A percentile compares a stretch with the other conserved stretches of the same genome.
phyloP scores from a whole-genome alignment of 768 basidiomycete genomes.

The Pluteus cervinus region DNA sequence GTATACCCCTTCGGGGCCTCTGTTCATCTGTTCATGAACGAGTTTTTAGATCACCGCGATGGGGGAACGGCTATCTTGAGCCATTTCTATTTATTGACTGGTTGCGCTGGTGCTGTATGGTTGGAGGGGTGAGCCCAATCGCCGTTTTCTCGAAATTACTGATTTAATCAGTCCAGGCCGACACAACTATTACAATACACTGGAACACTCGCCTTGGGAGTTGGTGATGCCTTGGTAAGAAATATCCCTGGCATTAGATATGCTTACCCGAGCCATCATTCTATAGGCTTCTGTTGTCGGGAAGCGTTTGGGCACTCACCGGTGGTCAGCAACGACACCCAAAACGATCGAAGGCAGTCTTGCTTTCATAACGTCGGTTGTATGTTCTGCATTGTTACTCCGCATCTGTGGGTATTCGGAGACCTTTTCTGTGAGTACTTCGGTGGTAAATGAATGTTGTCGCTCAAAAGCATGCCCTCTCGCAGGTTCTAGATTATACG shows the following conservation, averaged over 20 bases:
- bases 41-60: slow-evolving; percentile 94
- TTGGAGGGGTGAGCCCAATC: slow-evolving; percentile 71
- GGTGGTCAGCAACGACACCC: slow-evolving; percentile 78
- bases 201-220: slow-evolving; percentile 82
- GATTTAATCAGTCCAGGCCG: slow-evolving; percentile 23
- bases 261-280: background rate
- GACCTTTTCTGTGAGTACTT: slow-evolving; percentile 65
- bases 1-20: slow-evolving; percentile 92
- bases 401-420: slow-evolving; percentile 66
- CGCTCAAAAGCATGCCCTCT: slow-evolving; percentile 1
- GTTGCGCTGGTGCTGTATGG: slow-evolving; percentile 93
- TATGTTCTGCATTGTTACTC: slow-evolving; percentile 63
- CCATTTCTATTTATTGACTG: slow-evolving; percentile 95
- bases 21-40: slow-evolving; percentile 94
- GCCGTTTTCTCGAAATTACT: slow-evolving; percentile 3
- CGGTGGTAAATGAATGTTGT: background rate
- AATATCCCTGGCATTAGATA: background rate
- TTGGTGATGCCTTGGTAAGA: slow-evolving; percentile 90
- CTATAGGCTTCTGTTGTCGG: slow-evolving; percentile 90
- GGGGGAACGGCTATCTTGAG: slow-evolving; percentile 93
- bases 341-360: slow-evolving; percentile 92
- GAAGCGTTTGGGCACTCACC: slow-evolving; percentile 69
- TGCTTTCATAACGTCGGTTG: slow-evolving; percentile 72
- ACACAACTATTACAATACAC: slow-evolving; percentile 56
- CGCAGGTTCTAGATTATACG: slow-evolving; percentile 62